Conservation (phyloP, 129 eudicot genomes). For the Chrysanthemum makinoi region DNA sequence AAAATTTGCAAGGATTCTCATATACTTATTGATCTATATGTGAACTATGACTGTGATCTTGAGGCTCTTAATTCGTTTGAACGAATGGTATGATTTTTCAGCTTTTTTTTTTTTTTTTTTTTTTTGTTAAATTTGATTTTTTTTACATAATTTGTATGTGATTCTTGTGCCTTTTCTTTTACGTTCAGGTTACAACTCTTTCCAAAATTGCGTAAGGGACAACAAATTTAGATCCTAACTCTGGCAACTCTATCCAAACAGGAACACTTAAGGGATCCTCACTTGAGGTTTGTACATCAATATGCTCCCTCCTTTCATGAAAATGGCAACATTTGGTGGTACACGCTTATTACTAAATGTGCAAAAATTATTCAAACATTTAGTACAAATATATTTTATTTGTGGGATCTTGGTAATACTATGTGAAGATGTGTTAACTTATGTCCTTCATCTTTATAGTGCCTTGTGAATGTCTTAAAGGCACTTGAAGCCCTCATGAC, state of each 20-base stretch:
- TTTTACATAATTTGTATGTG: background rate
- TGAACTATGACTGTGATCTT: conserved; percentile 93
- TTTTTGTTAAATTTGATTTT: background rate
- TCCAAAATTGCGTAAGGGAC: conserved; percentile 88
- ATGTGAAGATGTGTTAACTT: conserved; percentile 1
- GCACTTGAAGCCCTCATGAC: conserved; percentile 80
- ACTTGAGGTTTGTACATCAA: conserved; percentile 54
- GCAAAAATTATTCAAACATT: background rate
- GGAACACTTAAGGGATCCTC: conserved; percentile 80
- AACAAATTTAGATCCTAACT: conserved; percentile 68
- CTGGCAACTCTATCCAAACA: conserved; percentile 57
- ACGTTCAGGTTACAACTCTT: conserved; percentile 61
- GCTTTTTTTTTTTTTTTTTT: background rate
- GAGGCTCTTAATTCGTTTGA: conserved; percentile 85
- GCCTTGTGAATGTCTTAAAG: conserved; percentile 77
- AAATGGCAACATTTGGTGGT: background rate
- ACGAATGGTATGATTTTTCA: conserved; percentile 52
- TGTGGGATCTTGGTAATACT: conserved; percentile 8
- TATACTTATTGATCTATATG: conserved; percentile 82
- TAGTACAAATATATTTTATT: background rate
- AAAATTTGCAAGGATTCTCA: conserved; percentile 84
- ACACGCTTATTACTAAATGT: no score
- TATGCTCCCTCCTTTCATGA: background rate
- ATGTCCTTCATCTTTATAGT: conserved; percentile 37
- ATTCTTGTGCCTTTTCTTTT: conserved; percentile 12